A percentile compares a stretch with the other conserved stretches of the same genome.
Conservation (phyloP, 1,139 yeast genomes). For the Taphrina deformans region DNA sequence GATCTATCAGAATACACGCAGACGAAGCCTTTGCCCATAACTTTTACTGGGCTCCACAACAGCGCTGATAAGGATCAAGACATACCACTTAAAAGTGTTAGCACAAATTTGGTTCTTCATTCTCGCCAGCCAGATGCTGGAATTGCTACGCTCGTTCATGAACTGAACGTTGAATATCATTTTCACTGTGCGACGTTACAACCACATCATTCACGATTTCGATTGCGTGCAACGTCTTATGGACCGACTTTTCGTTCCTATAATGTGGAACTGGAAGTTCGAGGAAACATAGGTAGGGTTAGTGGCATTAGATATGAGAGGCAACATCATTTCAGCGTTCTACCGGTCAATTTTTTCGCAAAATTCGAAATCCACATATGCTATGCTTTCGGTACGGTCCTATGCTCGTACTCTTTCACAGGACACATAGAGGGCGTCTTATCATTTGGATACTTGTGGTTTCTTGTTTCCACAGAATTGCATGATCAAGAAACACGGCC, state of each 20-base stretch:
- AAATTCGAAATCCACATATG: not conserved
- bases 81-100: too few relatives aligned
- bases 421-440: not conserved
- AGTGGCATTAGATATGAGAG: not conserved
- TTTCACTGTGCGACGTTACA: not conserved
- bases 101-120: too few relatives aligned
- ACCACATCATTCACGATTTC: not conserved
- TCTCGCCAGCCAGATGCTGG: too few relatives aligned
- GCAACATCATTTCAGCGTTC: not conserved
- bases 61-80: too few relatives aligned
- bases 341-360: not conserved
- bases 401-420: not conserved
- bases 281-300: not conserved
- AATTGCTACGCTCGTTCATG: not conserved
- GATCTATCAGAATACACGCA: too few relatives aligned
- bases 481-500: not conserved
- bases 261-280: not conserved
- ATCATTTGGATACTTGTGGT: not conserved
- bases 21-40: too few relatives aligned
- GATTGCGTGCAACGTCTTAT: not conserved
- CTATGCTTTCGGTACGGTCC: not conserved
- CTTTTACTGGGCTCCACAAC: too few relatives aligned
- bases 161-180: not conserved
- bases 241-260: not conserved
- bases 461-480: not conserved